These are phyloP conservation scores for Colletotrichum agaves DNA, from an alignment of 2,329 filamentous ascomycete species.

Conservation along the genomic window DNA sequence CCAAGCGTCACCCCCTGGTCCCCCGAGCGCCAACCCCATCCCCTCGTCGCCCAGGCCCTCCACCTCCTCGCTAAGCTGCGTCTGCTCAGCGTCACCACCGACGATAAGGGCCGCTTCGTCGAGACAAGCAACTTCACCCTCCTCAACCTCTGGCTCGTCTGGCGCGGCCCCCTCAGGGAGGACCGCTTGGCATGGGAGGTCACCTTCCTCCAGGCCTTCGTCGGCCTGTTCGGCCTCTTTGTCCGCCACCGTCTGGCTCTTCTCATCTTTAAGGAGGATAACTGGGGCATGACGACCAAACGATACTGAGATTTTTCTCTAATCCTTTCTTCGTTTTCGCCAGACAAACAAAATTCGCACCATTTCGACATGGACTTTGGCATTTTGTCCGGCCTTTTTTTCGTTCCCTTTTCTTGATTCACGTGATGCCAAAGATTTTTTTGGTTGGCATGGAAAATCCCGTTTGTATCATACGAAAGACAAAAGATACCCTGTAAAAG, in stretches of 20 bases:
- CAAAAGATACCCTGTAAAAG: slow-evolving; percentile 33
- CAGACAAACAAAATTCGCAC: not conserved
- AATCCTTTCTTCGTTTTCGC: not conserved
- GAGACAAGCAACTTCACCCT: slow-evolving; percentile 93
- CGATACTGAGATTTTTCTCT: slow-evolving; percentile 25
- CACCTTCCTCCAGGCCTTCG: slow-evolving; percentile 77
- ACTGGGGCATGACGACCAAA: slow-evolving; percentile 59
- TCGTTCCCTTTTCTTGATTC: not conserved
- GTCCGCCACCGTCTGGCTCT: slow-evolving; percentile 87
- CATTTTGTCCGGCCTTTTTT: not conserved
- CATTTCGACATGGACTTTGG: not conserved
- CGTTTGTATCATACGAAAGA: slow-evolving; percentile 14
- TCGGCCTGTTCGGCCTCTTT: slow-evolving; percentile 86
- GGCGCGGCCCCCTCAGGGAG: slow-evolving; percentile 91
- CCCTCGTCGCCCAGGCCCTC: slow-evolving; percentile 70
- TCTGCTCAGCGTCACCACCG: slow-evolving; percentile 70
- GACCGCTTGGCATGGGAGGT: slow-evolving; percentile 84
- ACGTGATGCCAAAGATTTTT: slow-evolving; percentile 8
- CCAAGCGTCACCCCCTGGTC: slow-evolving; percentile 84
- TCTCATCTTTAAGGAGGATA: slow-evolving; percentile 91
- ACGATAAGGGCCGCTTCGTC: slow-evolving; percentile 75
- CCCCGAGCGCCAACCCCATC: slow-evolving; percentile 73
- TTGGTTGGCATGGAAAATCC: not conserved
- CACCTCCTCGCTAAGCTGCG: slow-evolving; percentile 75
- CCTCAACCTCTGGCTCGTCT: slow-evolving; percentile 95